phyloP scores from a whole-genome alignment of 208 protist species.

The Sergeia podlipaevii region DNA sequence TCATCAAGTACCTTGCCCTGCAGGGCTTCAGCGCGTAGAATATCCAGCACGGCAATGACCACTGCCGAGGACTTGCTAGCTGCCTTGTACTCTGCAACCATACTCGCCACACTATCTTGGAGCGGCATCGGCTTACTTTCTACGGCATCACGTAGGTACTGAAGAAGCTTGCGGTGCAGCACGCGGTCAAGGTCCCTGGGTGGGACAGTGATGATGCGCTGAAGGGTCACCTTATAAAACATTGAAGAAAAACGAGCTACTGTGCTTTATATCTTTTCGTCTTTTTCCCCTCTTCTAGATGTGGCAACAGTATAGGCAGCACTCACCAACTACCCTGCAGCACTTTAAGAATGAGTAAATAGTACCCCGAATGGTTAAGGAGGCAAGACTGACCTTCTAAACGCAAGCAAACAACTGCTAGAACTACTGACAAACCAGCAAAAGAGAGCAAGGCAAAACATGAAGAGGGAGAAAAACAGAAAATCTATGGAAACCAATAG shows the following conservation, averaged over 20 bases:
- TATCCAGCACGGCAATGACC: slow-evolving; percentile 78
- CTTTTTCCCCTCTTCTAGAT: too few species aligned
- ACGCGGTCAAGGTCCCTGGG: slow-evolving; percentile 57
- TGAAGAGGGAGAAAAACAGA: too few species aligned
- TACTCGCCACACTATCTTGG: slow-evolving; percentile 32
- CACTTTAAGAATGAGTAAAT: too few species aligned
- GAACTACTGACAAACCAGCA: too few species aligned
- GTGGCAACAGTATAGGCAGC: too few species aligned
- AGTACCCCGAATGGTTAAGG: too few species aligned
- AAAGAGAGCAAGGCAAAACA: too few species aligned
- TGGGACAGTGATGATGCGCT: slow-evolving; percentile 65
- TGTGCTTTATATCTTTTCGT: too few species aligned
- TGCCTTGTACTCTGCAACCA: slow-evolving; percentile 23
- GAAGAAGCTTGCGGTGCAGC: slow-evolving; percentile 59
- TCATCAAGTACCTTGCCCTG: slow-evolving; percentile 78
- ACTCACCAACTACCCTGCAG: too few species aligned
- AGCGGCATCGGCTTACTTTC: slow-evolving; percentile 67
- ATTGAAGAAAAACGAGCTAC: slow-evolving; percentile 19
- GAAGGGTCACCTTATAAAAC: slow-evolving; percentile 81
- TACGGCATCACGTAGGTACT: slow-evolving; percentile 65
- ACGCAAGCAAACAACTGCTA: too few species aligned
- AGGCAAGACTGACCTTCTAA: too few species aligned
- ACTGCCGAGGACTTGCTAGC: slow-evolving; percentile 63
- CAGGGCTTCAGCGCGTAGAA: slow-evolving; percentile 58
- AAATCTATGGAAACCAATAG: too few species aligned